Conservation (phyloP, 2,329 filamentous ascomycete species). For the Colletotrichum sp. region DNA sequence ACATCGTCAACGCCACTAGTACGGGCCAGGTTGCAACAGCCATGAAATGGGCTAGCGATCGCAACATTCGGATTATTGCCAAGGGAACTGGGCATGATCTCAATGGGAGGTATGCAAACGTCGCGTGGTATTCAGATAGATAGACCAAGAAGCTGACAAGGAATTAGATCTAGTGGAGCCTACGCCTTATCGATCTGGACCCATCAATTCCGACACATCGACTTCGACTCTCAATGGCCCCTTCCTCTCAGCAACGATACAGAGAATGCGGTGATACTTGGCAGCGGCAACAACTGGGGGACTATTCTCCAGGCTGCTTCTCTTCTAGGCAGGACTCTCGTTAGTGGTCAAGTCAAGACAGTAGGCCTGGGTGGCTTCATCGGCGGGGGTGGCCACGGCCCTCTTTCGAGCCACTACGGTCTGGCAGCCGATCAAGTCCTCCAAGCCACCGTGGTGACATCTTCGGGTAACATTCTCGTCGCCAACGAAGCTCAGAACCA, state of each 20-base stretch:
- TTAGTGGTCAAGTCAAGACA: slow-evolving; percentile 58
- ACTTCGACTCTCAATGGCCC: neutral
- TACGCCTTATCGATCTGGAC: slow-evolving; percentile 24
- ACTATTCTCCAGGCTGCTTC: slow-evolving; percentile 48
- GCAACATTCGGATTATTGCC: slow-evolving; percentile 54
- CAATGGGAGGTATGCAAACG: slow-evolving; percentile 51
- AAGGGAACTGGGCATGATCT: slow-evolving; percentile 60
- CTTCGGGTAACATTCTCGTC: slow-evolving; percentile 21
- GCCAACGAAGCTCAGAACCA: slow-evolving; percentile 17
- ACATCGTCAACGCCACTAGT: slow-evolving; percentile 37
- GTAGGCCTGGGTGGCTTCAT: slow-evolving; percentile 52
- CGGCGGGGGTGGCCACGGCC: slow-evolving; percentile 33
- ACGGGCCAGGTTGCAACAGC: slow-evolving; percentile 30
- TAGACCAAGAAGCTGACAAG: slow-evolving; percentile 23
- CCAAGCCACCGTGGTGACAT: slow-evolving; percentile 30
- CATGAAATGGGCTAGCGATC: slow-evolving; percentile 11
- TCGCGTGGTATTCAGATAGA: neutral
- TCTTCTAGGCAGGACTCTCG: slow-evolving; percentile 37
- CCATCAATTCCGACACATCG: neutral
- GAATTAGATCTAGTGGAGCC: neutral
- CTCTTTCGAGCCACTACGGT: slow-evolving; percentile 27
- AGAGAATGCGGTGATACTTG: neutral
- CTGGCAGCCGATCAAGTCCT: slow-evolving; percentile 30
- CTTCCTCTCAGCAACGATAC: neutral
- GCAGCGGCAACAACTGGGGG: slow-evolving; percentile 23